Base-by-base conservation (phyloP, 164 flowering plant genomes). In the Vitis labrusca region DNA sequence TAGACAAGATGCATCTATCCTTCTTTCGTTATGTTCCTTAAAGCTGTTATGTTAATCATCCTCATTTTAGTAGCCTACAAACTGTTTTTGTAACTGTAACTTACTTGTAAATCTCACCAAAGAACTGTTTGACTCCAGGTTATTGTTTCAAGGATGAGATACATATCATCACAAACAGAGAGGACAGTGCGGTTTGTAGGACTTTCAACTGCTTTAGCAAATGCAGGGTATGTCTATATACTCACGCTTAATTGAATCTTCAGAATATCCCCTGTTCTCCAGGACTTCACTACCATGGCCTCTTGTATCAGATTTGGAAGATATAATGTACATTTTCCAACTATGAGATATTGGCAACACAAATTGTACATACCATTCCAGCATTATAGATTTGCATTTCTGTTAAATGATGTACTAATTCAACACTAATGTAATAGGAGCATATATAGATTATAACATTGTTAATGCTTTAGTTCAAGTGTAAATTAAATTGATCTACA, bases 121-220 rank as follows among this genome's bases (percentile, higher is more conserved):
- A 55, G 58, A 68, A 60, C 12, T 66, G 63, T 66, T 2, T 63
- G n/a, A 71, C 77, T 73, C 6, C 83, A 95, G 99, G 99, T 95
- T 64, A 95, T 95, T 76, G 97, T 95, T 60, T 95, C 99, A 9
- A 84, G 99, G 82, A 93, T 95, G 98, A 90, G 99, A 80, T 95
- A 95, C 81, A 93, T 95, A 82, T 95, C 99, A 68, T 91, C 99
- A 47, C 97, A 91, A 71, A 95, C 99, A 62, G 96, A 89, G 68
- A 93, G 98, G 67, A 68, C 85, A 17, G 89, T 95, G 48, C 89
- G 99, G 65, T 95, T 95, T 83, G 88, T 95, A 16, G 99, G 99
- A 66, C 94, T 95, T 65, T 95, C 99, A 65, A 95, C 98, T 50
- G 98, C 99, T 53, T 82, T 95, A 71, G 99, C 99, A 61, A 95